These are phyloP conservation scores for Beauveria asiatica DNA, from an alignment of 2,329 filamentous ascomycete species.

Conservation along the genomic window DNA sequence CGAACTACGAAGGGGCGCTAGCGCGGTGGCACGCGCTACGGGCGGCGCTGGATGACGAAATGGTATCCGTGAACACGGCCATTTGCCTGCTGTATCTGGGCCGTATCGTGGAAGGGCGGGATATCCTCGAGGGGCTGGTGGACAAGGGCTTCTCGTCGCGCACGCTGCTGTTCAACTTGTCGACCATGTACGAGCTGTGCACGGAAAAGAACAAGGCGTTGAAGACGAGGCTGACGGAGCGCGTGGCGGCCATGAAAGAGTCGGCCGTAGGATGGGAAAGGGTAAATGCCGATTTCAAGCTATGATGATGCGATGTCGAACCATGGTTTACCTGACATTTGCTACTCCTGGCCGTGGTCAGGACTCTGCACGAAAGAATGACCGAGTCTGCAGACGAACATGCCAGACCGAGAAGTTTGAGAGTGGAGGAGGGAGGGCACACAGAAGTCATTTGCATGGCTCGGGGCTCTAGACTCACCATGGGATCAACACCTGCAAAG, in stretches of 20 bases:
- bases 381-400: too few relatives aligned
- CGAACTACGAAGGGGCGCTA: constrained; percentile 57
- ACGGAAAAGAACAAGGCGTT: constrained; percentile 64
- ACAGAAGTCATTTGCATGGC: too few relatives aligned
- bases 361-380: too few relatives aligned
- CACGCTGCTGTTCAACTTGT: constrained; percentile 79
- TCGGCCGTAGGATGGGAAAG: constrained; percentile 59
- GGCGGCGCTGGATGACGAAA: constrained; percentile 45
- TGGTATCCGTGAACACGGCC: constrained; percentile 73
- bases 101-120: constrained; percentile 60
- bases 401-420: too few relatives aligned
- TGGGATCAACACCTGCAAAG: too few relatives aligned
- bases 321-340: not conserved
- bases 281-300: constrained; percentile 66
- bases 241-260: constrained; percentile 51
- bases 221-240: constrained; percentile 65
- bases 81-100: constrained; percentile 80
- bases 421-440: too few relatives aligned
- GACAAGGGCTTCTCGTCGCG: constrained; percentile 59
- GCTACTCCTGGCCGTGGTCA: not conserved
- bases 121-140: constrained; percentile 58
- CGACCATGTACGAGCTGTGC: constrained; percentile 86
- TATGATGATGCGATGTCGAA: constrained; percentile 24
- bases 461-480: too few relatives aligned
- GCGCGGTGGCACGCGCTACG: constrained; percentile 48